Evolutionary conservation across 768 basidiomycete species (phyloP).

Genomic region (Rhizopogon rudus): DNA sequence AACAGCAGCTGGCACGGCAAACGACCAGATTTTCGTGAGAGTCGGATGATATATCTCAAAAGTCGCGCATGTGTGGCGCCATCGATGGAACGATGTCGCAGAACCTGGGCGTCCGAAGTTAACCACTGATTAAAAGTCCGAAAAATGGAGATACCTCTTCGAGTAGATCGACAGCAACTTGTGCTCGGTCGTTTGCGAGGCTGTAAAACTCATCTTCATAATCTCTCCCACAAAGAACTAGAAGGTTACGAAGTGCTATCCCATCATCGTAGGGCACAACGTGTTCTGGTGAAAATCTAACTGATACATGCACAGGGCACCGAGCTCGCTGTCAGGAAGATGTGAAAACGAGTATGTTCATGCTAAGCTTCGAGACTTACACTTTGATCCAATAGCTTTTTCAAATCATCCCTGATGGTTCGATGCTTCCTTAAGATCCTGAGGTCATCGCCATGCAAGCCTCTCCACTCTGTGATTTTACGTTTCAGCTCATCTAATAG

Average conservation of each 20-base stretch:
- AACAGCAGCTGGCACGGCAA: constrained; percentile 7
- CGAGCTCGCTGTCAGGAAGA: neutral
- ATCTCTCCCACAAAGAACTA: constrained; percentile 15
- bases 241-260: neutral
- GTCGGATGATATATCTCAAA: constrained; percentile 15
- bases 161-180: constrained; percentile 17
- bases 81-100: constrained; percentile 5
- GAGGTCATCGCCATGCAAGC: constrained; percentile 3
- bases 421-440: neutral
- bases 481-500: constrained; percentile 6
- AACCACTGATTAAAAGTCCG: neutral
- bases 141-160: constrained; percentile 12
- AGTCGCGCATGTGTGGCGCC: constrained; percentile 10
- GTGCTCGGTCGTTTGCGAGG: constrained; percentile 4
- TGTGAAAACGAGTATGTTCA: neutral
- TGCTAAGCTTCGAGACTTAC: neutral
- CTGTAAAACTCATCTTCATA: constrained; percentile 9
- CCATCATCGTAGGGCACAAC: neutral
- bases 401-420: neutral
- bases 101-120: constrained; percentile 6
- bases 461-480: constrained; percentile 6
- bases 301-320: neutral
- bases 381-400: neutral
- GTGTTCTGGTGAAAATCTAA: neutral
- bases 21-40: constrained; percentile 24